Conservation (phyloP, 306 rosid genomes). For the Abrus precatorius region DNA sequence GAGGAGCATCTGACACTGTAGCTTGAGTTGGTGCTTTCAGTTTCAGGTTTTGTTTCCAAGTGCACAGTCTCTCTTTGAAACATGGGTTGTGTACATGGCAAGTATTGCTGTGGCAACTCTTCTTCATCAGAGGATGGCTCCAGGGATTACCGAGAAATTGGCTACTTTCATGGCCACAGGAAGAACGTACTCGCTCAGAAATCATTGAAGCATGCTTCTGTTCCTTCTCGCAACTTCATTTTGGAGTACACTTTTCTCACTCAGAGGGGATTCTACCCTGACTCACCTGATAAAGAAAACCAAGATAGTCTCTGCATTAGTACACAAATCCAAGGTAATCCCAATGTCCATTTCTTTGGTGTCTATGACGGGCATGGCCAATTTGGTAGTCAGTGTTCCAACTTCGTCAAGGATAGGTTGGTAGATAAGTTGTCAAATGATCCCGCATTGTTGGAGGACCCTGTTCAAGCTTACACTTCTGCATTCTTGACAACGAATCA, state of each 20-base stretch:
- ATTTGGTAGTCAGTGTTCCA: constrained; percentile 80
- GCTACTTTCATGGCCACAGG: constrained; percentile 27
- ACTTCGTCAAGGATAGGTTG: constrained; percentile 75
- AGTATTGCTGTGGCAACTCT: constrained; percentile 62
- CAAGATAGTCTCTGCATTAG: constrained; percentile 78
- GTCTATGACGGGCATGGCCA: constrained; percentile 96
- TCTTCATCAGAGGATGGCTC: constrained; percentile 57
- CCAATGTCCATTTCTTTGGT: constrained; percentile 81
- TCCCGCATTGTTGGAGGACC: constrained; percentile 64
- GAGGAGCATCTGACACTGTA: background rate
- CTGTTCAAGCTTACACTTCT: constrained; percentile 69
- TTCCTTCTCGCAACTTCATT: constrained; percentile 74
- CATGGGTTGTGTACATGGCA: constrained; percentile 91
- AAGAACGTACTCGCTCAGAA: constrained; percentile 49
- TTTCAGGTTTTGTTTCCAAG: constrained; percentile 17
- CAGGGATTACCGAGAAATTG: constrained; percentile 29
- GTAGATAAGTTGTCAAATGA: constrained; percentile 66
- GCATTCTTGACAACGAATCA: constrained; percentile 69
- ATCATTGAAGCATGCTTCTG: constrained; percentile 65
- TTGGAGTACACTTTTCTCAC: constrained; percentile 75
- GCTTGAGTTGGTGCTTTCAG: background rate
- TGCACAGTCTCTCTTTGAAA: constrained; percentile 15
- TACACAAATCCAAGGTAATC: constrained; percentile 78
- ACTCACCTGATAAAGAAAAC: constrained; percentile 80
- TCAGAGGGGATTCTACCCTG: constrained; percentile 85